Percentiles rank a stretch among this genome's conserved stretches.
These are phyloP conservation scores for Dendrocalamus latiflorus DNA, from an alignment of 202 grass and related monocot species.

Conservation along the genomic window DNA sequence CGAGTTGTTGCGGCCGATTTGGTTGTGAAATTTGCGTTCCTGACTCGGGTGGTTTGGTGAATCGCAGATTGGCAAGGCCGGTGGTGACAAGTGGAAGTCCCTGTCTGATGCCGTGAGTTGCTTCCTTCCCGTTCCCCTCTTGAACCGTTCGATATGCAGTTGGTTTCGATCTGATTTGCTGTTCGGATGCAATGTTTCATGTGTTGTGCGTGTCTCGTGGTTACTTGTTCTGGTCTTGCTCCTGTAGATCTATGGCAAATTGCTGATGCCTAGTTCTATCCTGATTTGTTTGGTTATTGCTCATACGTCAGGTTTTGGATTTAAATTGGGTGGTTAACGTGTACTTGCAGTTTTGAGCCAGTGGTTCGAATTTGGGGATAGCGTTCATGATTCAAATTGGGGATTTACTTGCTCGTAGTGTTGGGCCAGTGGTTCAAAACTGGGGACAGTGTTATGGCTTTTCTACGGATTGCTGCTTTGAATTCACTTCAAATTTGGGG, in stretches of 20 bases:
- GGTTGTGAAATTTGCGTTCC: not conserved
- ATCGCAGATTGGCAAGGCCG: slow-evolving; percentile 79
- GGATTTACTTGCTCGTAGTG: not conserved
- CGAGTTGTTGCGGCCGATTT: not conserved
- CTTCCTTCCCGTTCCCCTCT: not conserved
- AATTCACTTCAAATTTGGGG: not conserved
- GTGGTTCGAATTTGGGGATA: not conserved
- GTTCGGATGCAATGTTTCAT: not conserved
- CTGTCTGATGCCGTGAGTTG: slow-evolving; percentile 60
- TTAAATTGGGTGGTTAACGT: not conserved
- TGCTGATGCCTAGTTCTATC: not conserved
- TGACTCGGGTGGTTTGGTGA: not conserved
- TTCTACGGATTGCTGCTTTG: not conserved
- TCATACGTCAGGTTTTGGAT: not conserved
- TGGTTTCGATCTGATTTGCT: not conserved
- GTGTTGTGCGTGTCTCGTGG: not conserved
- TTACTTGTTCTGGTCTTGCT: not conserved
- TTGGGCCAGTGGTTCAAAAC: not conserved
- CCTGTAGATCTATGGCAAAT: not conserved
- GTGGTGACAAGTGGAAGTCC: slow-evolving; percentile 89
- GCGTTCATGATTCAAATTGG: not conserved
- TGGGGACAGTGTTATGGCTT: not conserved
- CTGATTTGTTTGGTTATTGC: not conserved
- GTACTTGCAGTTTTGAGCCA: not conserved
- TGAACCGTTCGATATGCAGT: not conserved